Base-by-base conservation (phyloP, 2,329 filamentous ascomycete genomes). In the Phaeosphaeria sp. region DNA sequence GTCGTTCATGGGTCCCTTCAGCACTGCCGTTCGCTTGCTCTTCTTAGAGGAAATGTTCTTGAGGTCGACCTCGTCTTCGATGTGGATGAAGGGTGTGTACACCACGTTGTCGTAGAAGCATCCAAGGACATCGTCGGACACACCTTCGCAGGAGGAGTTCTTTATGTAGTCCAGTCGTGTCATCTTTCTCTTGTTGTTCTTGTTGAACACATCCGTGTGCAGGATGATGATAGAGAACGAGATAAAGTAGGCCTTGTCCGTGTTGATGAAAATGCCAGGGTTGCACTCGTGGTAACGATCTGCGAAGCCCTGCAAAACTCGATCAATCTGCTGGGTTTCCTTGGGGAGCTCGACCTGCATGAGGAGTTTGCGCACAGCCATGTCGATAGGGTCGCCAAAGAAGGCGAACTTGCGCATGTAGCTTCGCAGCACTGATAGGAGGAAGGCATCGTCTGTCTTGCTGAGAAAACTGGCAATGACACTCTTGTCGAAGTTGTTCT, bases 111-210 rank as follows among this genome's bases (percentile, higher is more conserved):
- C 95, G 79, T 98, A 99, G 74, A 99, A 96, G 74, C 94, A 97
- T 71, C 93, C 93, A 15, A 98, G 82, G 43, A 98, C 91, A 64
- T 98, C 94, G 65, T 96, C 91, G 51, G 91, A 91, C n/a, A 98
- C 91, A 6, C 92, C 92, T 74, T 98, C 93, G 2, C 91, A 93
- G 21, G 88, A 89, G 0, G 93, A 96, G 74, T 98, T 98, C 78
- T 96, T 97, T 67, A 98, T 84, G 77, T 99, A 99, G 72, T 98
- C 95, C 0, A 86, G 81, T 74, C 96, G 96, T 73, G 96, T 93
- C 95, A 99, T 99, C 79, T 99, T 99, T 77, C 95, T 87, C 80
- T 98, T 98, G 81, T 98, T 98, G 81, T 98, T 99, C 79, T 96
- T 97, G 83, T 99, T 99, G 86, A 98, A 98, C n/a, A 96, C 92